Conservation (phyloP, 176 grass and related monocot genomes). For the Zoysia pacifica region DNA sequence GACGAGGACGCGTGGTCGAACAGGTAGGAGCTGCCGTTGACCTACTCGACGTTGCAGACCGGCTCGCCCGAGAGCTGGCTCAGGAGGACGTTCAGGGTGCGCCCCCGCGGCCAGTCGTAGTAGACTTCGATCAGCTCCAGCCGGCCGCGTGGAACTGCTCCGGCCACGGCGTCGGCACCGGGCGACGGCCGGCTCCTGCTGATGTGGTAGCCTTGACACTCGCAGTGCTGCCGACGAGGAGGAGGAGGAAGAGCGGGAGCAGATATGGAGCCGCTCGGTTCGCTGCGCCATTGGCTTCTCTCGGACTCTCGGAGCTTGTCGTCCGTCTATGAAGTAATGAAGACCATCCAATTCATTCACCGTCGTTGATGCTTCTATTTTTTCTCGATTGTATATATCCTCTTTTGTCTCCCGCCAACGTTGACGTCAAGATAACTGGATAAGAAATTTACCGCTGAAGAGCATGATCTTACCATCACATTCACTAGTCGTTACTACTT, state of each 20-base stretch:
- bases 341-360: background rate
- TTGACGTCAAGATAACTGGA: too few relatives aligned
- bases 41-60: slow-evolving; percentile 59
- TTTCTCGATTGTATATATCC: background rate
- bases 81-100: slow-evolving; percentile 58
- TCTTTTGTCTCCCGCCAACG: too few relatives aligned
- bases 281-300: background rate
- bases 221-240: background rate
- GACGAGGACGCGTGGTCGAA: slow-evolving; percentile 9
- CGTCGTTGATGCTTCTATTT: too few relatives aligned
- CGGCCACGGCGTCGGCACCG: slow-evolving; percentile 48
- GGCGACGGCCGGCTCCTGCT: background rate
- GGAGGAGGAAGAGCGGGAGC: background rate
- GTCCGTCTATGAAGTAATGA: background rate
- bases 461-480: too few relatives aligned
- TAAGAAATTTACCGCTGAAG: too few relatives aligned
- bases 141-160: slow-evolving; percentile 66
- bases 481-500: too few relatives aligned
- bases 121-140: slow-evolving; percentile 64
- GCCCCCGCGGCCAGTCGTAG: slow-evolving; percentile 72
- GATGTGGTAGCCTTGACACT: background rate
- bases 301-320: background rate
- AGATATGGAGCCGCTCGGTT: background rate
- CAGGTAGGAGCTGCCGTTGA: slow-evolving; percentile 64
- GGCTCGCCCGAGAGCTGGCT: slow-evolving; percentile 45